Percentiles rank a stretch among this genome's conserved stretches.
Evolutionary conservation across 345 rosid genomes (phyloP).

Genomic region (Hibiscus syriacus): DNA sequence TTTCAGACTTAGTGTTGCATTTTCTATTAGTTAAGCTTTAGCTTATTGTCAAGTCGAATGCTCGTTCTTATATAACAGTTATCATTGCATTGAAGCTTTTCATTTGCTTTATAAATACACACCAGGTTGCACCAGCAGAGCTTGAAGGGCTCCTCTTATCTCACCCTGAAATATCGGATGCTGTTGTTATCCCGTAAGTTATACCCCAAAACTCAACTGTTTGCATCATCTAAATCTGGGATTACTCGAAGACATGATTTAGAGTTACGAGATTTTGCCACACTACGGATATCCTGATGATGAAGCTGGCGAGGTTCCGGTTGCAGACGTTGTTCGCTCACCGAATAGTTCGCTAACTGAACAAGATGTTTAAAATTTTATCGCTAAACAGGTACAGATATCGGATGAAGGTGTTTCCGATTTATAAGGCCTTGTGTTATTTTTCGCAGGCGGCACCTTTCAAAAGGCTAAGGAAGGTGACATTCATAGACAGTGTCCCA

Average conservation of each 20-base stretch:
- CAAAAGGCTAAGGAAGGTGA: conserved; percentile 62
- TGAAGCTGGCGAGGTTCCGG: conserved; percentile 93
- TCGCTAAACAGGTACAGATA: conserved; percentile 62
- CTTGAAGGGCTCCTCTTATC: conserved; percentile 91
- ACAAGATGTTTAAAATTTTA: conserved; percentile 53
- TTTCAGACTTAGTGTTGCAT: not conserved
- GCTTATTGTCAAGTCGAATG: not conserved
- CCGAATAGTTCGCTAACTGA: conserved; percentile 60
- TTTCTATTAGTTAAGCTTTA: no score
- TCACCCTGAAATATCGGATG: conserved; percentile 75
- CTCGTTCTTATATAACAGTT: no score
- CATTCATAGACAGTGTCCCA: conserved; percentile 56
- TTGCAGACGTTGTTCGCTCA: conserved; percentile 70
- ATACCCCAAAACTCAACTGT: not conserved
- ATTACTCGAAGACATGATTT: no score
- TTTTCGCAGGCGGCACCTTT: conserved; percentile 68
- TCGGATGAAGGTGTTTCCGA: not conserved
- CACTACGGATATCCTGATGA: conserved; percentile 67
- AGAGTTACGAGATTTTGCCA: not conserved
- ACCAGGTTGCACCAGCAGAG: conserved; percentile 95
- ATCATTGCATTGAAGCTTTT: not conserved
- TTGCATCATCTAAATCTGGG: not conserved
- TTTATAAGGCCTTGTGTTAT: not conserved
- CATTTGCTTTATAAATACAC: conserved; percentile 6
- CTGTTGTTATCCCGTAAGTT: conserved; percentile 91